Evolutionary conservation across 2,329 filamentous ascomycete species (phyloP), one percentile per base, ranked within the genome.

Genomic region (Phialocephala sp.): DNA sequence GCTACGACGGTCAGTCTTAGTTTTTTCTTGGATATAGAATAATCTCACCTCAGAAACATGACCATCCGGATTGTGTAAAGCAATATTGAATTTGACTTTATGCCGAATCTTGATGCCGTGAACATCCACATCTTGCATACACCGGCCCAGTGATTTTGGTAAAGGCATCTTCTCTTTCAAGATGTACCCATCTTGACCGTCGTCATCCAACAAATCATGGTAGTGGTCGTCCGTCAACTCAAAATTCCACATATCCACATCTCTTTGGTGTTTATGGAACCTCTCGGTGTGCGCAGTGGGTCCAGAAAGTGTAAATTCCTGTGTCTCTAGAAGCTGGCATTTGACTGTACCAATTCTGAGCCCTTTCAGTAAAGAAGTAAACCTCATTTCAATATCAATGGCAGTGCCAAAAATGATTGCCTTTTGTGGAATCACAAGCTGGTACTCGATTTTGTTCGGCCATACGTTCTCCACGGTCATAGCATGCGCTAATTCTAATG

Each of bases 401-500:
- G 85, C 85, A n/a, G 92, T 96, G 59, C 95, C 95, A 73, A 97
- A 97, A 20, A 97, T 91, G 62, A 97, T 90, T 1, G 95, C 95
- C 80, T 97, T 97, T 74, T 93, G 94, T 0, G 95, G 94, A 12
- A 97, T 92, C 65, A 92, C 88, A 69, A 99, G 93, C 36, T 93
- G 94, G 80, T 99, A 99, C 77, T 97, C 92, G 72, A 98, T 87
- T 82, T 99, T 99, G 81, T 97, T 95, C 6, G 93, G 91, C 95
- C 95, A 99, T 69, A 97, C 91, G 75, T 97, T 97, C 79, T 97
- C 94, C 69, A 98, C 94, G 69, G 92, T 92, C 92, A 97, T 95
- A 57, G 93, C 90, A 78, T 98, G 91, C 43, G 91, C 84, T 68
- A 94, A 85, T 76, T 94, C 91, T 65, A 94, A 83, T 12, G 91